Conservation (phyloP, 108 stramenopile species). For the Skeletonema costatum region DNA sequence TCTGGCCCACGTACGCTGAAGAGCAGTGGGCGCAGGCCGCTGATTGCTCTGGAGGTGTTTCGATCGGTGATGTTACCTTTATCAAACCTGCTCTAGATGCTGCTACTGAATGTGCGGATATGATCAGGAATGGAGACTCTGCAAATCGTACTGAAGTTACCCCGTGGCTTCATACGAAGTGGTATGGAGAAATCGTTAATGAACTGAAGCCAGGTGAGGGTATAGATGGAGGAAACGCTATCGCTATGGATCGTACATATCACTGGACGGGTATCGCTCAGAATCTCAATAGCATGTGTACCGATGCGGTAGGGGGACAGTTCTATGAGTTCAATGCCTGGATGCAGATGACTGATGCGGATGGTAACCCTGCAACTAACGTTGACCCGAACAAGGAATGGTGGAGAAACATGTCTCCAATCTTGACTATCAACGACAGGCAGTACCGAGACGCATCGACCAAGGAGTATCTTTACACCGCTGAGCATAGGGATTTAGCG, state of each 20-base stretch:
- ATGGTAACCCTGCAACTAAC: constrained; percentile 18
- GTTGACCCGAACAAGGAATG: constrained; percentile 27
- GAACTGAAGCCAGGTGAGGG: constrained; percentile 19
- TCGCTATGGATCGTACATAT: constrained; percentile 20
- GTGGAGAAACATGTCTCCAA: constrained; percentile 22
- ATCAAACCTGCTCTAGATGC: constrained; percentile 29
- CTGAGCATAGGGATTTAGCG: constrained; percentile 15
- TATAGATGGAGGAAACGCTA: constrained; percentile 25
- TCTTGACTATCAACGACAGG: constrained; percentile 18
- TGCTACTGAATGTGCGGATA: constrained; percentile 19
- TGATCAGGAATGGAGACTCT: constrained; percentile 39
- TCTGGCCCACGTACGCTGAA: constrained; percentile 49
- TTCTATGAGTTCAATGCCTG: constrained; percentile 44
- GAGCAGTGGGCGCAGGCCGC: constrained; percentile 43
- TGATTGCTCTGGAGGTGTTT: constrained; percentile 29
- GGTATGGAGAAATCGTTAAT: constrained; percentile 2
- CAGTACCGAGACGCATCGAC: constrained; percentile 18
- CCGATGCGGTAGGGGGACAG: constrained; percentile 20
- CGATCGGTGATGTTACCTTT: constrained; percentile 28
- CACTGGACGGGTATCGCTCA: constrained; percentile 45
- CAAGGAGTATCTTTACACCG: constrained; percentile 21
- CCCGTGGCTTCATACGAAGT: constrained; percentile 42
- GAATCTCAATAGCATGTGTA: constrained; percentile 33
- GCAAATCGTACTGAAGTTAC: background rate
- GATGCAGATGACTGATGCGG: constrained; percentile 19